Percentiles rank a stretch among this genome's conserved stretches.
Evolutionary conservation across 1,284 basidiomycete species (phyloP).

Genomic region (Stereum hirsutum): DNA sequence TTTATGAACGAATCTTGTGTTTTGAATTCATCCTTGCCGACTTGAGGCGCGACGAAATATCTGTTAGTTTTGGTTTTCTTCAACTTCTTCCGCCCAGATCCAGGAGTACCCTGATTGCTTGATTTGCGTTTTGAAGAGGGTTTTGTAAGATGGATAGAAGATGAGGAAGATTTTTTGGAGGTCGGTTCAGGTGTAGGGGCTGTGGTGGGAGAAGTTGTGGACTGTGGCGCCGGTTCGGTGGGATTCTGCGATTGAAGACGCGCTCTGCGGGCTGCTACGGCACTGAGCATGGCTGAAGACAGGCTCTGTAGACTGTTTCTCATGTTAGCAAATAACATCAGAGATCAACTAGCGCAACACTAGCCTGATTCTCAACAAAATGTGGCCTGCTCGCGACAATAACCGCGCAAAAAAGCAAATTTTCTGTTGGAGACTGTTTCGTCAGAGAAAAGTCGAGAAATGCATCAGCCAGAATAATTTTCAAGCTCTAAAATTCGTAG

Average conservation of each 20-base stretch:
- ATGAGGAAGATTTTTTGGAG: conserved; percentile 7
- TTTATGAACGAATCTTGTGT: conserved; percentile 12
- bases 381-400: too few species aligned
- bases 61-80: conserved; percentile 19
- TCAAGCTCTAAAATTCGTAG: too few species aligned
- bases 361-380: too few species aligned
- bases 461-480: too few species aligned
- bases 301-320: neutral
- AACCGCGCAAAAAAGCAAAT: neutral
- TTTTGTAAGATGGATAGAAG: conserved; percentile 12
- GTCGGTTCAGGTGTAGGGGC: neutral
- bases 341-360: too few species aligned
- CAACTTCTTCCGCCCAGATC: conserved; percentile 19
- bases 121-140: conserved; percentile 23
- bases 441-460: too few species aligned
- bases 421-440: too few species aligned
- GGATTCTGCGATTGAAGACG: conserved; percentile 17
- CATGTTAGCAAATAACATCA: neutral
- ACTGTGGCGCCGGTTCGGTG: conserved; percentile 5
- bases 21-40: neutral
- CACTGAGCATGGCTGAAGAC: conserved; percentile 38
- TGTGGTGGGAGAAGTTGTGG: conserved; percentile 1
- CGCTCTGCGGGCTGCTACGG: conserved; percentile 52
- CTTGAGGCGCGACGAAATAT: conserved; percentile 22
- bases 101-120: conserved; percentile 11